Percentiles rank a stretch among this genome's conserved stretches.
phyloP scores from a whole-genome alignment of 2,329 filamentous ascomycete species.

The Trichoderma sp. region DNA sequence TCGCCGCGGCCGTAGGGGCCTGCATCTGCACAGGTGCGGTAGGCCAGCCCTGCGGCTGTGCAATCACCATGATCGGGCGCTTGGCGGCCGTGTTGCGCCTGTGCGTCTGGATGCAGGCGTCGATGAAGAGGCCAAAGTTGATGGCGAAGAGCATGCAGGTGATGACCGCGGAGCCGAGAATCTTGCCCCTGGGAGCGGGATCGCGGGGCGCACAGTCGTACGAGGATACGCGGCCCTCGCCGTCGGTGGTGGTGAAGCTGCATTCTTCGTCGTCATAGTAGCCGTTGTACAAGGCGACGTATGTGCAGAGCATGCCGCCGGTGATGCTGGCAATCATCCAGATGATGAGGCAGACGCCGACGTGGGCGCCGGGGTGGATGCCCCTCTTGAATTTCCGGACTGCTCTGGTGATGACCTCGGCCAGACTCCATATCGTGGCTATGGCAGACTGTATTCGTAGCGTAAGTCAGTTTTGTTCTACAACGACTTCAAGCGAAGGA shows the following conservation, averaged over 20 bases:
- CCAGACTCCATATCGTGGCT: conserved; percentile 42
- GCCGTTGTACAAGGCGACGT: not conserved
- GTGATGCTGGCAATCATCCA: conserved; percentile 40
- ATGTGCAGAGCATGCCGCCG: conserved; percentile 31
- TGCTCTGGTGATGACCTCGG: conserved; percentile 43
- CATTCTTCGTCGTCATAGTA: conserved; percentile 22
- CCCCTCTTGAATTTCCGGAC: conserved; percentile 38
- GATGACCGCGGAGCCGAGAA: conserved; percentile 31
- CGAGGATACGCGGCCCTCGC: not conserved
- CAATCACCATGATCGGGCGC: conserved; percentile 33
- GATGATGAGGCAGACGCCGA: conserved; percentile 46
- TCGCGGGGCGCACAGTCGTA: not conserved
- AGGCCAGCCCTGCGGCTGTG: conserved; percentile 36
- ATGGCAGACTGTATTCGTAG: conserved; percentile 36
- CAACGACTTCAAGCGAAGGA: not conserved
- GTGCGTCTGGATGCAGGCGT: conserved; percentile 44
- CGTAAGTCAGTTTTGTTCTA: not conserved
- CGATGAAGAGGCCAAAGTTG: conserved; percentile 44
- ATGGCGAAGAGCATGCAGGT: conserved; percentile 33
- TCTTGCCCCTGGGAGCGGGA: not conserved
- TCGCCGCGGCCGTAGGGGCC: not conserved
- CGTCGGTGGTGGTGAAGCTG: conserved; percentile 13
- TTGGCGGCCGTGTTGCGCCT: conserved; percentile 33
- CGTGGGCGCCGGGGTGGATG: conserved; percentile 48
- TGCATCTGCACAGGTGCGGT: conserved; percentile 23